Base-by-base conservation (phyloP, 2,329 filamentous ascomycete genomes). In the Diaporthe vexans region DNA sequence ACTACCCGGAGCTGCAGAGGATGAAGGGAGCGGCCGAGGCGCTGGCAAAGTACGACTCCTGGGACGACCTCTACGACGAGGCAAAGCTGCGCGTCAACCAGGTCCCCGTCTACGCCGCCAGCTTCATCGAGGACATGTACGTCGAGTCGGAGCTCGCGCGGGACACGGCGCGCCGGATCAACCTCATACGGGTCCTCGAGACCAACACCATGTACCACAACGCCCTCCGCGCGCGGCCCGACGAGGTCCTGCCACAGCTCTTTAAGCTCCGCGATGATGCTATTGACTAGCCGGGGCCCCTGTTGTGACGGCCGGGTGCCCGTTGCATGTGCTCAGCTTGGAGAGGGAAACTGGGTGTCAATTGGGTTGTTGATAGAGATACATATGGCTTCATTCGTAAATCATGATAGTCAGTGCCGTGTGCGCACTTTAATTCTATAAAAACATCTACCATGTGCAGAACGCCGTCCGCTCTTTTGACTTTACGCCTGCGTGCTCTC, bases 151-250 rank as follows among this genome's bases (percentile, higher is more conserved):
- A 89, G 1, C 81, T 92, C 26, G 89, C 90, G 5, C 84, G 86
- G 77, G 87, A 90, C 76, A 93, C 92, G n/a, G 92, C 90, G n/a
- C 69, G 85, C 54, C 89, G 92, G 79, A 94, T 98, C 81, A 93
- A 90, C 81, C 92, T 91, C 0, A 93, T 91, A 81, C 95, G 94
- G 85, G 91, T 94, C 54, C 97, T 93, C 79, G 91, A 97, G 80
- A 98, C 95, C 52, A 98, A 98, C 81, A 87, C 89, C 33, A 90
- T 76, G 73, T 97, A 97, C 80, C 96, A 98, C 83, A 93, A 97
- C 80, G 96, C 94, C 0, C 82, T 98, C 57, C 88, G 94, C 74
- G 88, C 88, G 69, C 94, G 91, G 83, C 87, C 92, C 6, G 93
- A 94, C 37, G 94, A 97, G 77, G 90, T 98, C 24, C 85, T 98